These are phyloP conservation scores for Hapsidospora chrysogenum DNA, from an alignment of 495 filamentous ascomycete species.

Conservation along the genomic window DNA sequence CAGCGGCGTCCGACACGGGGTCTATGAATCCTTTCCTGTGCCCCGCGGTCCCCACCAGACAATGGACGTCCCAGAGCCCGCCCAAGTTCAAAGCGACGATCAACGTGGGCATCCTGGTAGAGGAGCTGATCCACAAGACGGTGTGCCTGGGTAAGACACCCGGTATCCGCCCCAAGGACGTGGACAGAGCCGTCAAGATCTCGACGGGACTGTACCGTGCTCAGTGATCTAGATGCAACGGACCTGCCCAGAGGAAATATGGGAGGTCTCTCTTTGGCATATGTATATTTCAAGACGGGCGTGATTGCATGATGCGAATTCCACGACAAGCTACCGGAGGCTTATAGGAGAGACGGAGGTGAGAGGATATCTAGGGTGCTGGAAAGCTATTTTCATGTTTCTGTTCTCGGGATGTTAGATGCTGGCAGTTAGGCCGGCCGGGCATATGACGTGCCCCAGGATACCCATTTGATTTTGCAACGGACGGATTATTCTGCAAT, in stretches of 20 bases:
- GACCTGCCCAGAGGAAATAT: not conserved
- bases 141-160: constrained; percentile 47
- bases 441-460: no score
- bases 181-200: constrained; percentile 27
- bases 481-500: no score
- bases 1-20: not conserved
- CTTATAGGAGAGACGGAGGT: no score
- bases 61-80: constrained; percentile 11
- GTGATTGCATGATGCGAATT: no score
- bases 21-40: not conserved
- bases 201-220: not conserved
- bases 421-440: no score
- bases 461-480: no score
- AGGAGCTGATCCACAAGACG: constrained; percentile 14
- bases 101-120: constrained; percentile 3
- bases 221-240: not conserved
- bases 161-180: constrained; percentile 39
- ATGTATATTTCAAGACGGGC: no score
- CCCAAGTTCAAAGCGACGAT: constrained; percentile 3
- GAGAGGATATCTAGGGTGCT: no score
- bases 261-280: not conserved
- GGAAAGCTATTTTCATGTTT: no score
- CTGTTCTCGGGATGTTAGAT: no score
- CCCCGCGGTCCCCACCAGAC: constrained; percentile 5
- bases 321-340: no score